Evolutionary conservation across 441 rosid species (phyloP), one percentile per base, ranked within the genome.

Genomic region (Sinapis alba): DNA sequence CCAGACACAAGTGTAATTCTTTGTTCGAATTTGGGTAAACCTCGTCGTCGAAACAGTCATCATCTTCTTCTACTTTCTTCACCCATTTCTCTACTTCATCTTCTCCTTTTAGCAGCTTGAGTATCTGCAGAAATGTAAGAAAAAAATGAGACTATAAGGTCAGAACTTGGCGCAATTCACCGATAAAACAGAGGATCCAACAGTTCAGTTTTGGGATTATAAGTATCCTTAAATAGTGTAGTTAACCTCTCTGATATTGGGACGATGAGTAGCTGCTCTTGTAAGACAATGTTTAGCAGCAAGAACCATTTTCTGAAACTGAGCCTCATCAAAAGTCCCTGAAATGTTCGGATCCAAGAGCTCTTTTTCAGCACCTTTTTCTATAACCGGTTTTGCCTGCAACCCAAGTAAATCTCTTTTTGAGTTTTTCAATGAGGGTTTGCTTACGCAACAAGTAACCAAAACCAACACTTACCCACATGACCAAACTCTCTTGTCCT

Each of bases 401-500:
- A 74, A 32, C 72, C 71, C 57, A 69, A 63, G 78, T 77, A 56
- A n/a, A 74, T 75, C 71, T 19, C 4, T 61, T 23, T 63, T 18
- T 81, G 4, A 50, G 72, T 30, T 70, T 21, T 63, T 7, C 60
- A 57, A 15, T 23, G 24, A 38, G 26, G 30, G 16, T 62, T 58
- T 53, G 4, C 50, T 51, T 75, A 21, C 6, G n/a, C 0, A 28
- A 13, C 36, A 72, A 56, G 24, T 20, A 63, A 56, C 4, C 7
- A 2, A 69, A 78, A 21, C 43, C 23, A 53, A 38, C 12, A 30
- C 98, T 82, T 84, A 92, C 98, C 98, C 98, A 94, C 91, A 88
- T 82, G 73, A 92, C 88, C 89, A 94, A 81, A 80, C 98, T 94
- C 68, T 88, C 90, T 34, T 89, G 90, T 54, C 83, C 92, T 80